Percentiles rank a stretch among this genome's conserved stretches.
Evolutionary conservation across 805 yeast genomes (phyloP).

Genomic region (Clavispora asparagi): DNA sequence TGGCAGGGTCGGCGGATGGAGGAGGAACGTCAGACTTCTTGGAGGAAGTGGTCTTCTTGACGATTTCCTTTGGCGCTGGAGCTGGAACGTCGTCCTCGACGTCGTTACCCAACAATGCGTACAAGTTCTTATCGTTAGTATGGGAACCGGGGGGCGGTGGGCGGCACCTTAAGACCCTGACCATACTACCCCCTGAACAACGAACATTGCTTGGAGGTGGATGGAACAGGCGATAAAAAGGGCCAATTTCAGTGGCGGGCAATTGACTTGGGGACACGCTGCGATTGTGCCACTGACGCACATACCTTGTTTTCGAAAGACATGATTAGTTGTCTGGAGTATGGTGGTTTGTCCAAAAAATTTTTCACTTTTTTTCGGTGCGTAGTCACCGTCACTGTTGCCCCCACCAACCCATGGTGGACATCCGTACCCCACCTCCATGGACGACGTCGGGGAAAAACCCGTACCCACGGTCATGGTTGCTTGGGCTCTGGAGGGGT

Average conservation of each 20-base stretch:
- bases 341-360: conserved; percentile 10
- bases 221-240: not conserved
- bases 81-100: conserved; percentile 69
- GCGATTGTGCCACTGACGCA: conserved; percentile 3
- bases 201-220: not conserved
- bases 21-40: conserved; percentile 84
- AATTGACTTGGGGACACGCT: not conserved
- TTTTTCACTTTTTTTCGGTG: conserved; percentile 14
- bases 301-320: conserved; percentile 47
- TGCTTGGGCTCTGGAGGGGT: no score
- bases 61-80: conserved; percentile 65
- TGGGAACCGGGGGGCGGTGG: not conserved
- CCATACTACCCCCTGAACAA: not conserved
- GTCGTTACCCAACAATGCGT: conserved; percentile 82
- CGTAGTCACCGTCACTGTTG: conserved; percentile 13
- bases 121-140: conserved; percentile 54
- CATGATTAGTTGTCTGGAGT: conserved; percentile 20
- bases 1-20: conserved; percentile 74
- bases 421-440: not conserved
- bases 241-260: not conserved
- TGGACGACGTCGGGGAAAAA: not conserved
- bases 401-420: conserved; percentile 2
- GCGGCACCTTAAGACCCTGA: no score
- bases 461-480: not conserved
- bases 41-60: conserved; percentile 76